Evolutionary conservation across 78 protist genomes (phyloP).

Genomic region (Guillardia theta): DNA sequence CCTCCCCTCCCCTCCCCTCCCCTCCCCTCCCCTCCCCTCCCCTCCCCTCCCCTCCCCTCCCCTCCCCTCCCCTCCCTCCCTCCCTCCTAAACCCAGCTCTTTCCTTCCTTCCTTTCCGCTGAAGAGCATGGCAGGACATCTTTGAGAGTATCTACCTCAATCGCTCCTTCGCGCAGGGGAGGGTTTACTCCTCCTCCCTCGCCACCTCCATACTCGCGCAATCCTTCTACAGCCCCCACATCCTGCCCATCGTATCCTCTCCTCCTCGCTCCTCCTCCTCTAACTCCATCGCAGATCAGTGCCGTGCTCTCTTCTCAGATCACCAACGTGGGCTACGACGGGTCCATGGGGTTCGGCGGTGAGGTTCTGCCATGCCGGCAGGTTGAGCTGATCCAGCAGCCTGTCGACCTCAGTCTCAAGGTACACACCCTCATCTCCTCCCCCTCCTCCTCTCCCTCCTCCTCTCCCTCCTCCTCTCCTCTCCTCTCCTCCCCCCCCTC

Average conservation of each 20-base stretch:
- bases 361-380: background rate
- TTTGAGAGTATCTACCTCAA: background rate
- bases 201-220: background rate
- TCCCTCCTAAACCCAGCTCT: background rate
- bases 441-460: too few relatives aligned
- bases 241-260: background rate
- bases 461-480: too few relatives aligned
- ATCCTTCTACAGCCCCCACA: background rate
- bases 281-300: too few relatives aligned
- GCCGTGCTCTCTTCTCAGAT: background rate
- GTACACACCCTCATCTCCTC: background rate
- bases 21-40: background rate
- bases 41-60: background rate
- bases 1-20: background rate
- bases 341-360: background rate
- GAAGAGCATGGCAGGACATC: background rate
- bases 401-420: background rate
- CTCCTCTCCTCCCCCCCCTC: too few relatives aligned
- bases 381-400: background rate
- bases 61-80: background rate
- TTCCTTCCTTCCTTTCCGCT: background rate
- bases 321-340: background rate
- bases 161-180: background rate
- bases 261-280: too few relatives aligned
- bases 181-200: background rate